Percentiles rank a stretch among this genome's conserved stretches.
phyloP scores from a whole-genome alignment of 257 asterid species.

The Gynochthodes officinalis region DNA sequence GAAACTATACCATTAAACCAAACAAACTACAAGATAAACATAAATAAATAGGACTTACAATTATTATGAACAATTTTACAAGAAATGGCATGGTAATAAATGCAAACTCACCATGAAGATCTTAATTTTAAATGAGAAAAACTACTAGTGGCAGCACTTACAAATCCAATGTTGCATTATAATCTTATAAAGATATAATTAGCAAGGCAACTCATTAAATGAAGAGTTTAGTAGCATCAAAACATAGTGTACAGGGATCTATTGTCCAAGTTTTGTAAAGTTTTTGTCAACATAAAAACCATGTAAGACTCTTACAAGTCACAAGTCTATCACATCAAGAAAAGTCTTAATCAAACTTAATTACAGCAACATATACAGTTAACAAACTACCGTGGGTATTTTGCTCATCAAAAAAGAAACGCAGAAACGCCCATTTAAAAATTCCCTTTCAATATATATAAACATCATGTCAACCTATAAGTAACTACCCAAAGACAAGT shows the following conservation, averaged over 20 bases:
- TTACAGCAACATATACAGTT: not conserved
- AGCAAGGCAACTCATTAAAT: not conserved
- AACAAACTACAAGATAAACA: not conserved
- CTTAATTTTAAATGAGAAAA: not conserved
- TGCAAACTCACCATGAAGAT: not conserved
- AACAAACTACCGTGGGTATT: not conserved
- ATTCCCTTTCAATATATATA: not conserved
- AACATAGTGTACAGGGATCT: not conserved
- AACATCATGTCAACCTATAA: not conserved
- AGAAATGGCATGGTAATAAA: not conserved
- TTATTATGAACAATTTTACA: not conserved
- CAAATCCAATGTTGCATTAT: not conserved
- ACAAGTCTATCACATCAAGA: not conserved
- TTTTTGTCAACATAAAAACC: not conserved
- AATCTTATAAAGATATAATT: not conserved
- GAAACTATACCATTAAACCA: not conserved
- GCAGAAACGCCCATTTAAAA: not conserved
- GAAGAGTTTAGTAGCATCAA: not conserved
- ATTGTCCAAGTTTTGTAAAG: not conserved
- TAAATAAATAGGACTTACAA: no score
- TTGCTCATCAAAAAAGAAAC: not conserved
- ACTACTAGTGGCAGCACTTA: not conserved
- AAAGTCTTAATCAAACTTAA: not conserved
- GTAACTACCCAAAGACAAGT: not conserved
- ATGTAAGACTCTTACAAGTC: not conserved